Base-by-base conservation (phyloP, 371 early-diverging fungal genomes). In the Spiromyces aspiralis region DNA sequence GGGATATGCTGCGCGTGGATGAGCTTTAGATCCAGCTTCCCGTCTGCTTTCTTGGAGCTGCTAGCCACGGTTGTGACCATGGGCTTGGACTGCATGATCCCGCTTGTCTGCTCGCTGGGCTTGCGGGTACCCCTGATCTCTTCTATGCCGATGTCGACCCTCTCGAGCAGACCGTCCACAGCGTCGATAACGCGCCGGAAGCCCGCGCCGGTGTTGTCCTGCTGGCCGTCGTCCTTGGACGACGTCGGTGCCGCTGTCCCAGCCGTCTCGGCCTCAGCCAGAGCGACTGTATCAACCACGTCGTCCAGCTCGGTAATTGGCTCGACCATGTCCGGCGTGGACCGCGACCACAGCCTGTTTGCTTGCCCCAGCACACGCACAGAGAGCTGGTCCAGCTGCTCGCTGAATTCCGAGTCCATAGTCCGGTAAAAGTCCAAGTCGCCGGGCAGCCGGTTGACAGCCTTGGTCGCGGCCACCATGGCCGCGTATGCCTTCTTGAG, bases 81-180 rank as follows among this genome's bases (percentile, higher is more conserved):
- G 35, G 35, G 10, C 16, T 35, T 16, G 10, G 35, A 35, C 16
- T 35, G 35, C 6, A 6, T 35, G 16, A 35, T 16, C 6, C 10
- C 16, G 16, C 10, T 35, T 16, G 6, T 16, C 10, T 6, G 16
- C 16, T 35, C 35, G 10, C 16, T 35, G 6, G 35, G 35, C 16
- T 35, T 35, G 6, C 35, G 6, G 35, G 16, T 6, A 10, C 35
- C 35, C 6, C 16, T 35, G 6, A 54, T 35, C 35, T 35, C 35
- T 16, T 60, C 61, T 24, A 57, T 44, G 2, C 62, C 57, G 23
- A 54, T 59, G 44, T 59, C 91, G 27, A 87, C 83, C 55, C 76
- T 76, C 64, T 93, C 92, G 13, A 90, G 67, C 57, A 90, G 64
- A 50, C 73, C 70, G 59, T 90, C 94, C 1, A 87, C 73, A 16